Percentiles rank a stretch among this genome's conserved stretches.
phyloP scores from a whole-genome alignment of 129 eudicot genomes.

The Glebionis coronaria region DNA sequence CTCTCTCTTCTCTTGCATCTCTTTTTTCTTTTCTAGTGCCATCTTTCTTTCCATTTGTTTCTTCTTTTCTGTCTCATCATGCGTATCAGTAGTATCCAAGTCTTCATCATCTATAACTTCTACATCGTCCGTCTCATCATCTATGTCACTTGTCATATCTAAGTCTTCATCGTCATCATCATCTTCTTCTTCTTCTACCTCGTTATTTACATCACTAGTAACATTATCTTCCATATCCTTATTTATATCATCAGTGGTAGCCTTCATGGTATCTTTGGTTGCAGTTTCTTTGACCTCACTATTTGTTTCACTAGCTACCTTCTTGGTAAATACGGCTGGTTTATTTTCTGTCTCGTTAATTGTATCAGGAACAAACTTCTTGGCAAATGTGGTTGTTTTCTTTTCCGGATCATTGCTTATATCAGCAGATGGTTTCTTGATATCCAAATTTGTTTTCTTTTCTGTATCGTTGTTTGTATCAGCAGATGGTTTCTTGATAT shows the following conservation, averaged over 20 bases:
- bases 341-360: slow-evolving; percentile 3
- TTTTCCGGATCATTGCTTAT: slow-evolving; percentile 1
- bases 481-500: slow-evolving; percentile 6
- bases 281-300: slow-evolving; percentile 3
- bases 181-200: slow-evolving; percentile 3
- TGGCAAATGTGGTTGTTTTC: not conserved
- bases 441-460: slow-evolving; percentile 19
- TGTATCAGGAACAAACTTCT: not conserved
- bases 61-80: not conserved
- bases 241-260: not conserved
- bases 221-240: not conserved
- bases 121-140: slow-evolving; percentile 6
- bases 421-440: slow-evolving; percentile 12
- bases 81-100: not conserved
- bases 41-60: slow-evolving; percentile 23
- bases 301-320: not conserved
- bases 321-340: slow-evolving; percentile 3
- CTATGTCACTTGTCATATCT: no score
- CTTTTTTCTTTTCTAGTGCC: slow-evolving; percentile 24
- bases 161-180: not conserved
- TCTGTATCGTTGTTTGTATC: slow-evolving; percentile 7
- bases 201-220: not conserved
- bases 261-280: slow-evolving; percentile 14
- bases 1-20: slow-evolving; percentile 20
- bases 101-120: not conserved